Conservation (phyloP, 768 basidiomycete genomes). For the Leccinum aurantiacum region DNA sequence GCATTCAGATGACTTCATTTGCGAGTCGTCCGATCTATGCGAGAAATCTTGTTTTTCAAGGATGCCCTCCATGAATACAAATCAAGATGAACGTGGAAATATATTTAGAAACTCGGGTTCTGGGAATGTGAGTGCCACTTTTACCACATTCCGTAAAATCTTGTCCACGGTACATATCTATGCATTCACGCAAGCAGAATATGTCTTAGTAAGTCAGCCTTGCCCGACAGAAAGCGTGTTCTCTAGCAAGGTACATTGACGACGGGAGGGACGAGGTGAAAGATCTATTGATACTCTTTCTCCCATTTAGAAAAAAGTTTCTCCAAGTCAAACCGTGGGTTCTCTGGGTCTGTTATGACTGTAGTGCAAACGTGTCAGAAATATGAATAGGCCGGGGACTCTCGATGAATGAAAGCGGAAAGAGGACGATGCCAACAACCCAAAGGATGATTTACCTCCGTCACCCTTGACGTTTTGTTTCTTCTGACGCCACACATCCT, state of each 20-base stretch:
- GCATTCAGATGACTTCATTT: neutral
- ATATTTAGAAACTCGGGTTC: neutral
- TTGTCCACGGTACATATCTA: conserved; percentile 9
- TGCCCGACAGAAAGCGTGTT: conserved; percentile 15
- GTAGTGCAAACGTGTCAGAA: conserved; percentile 19
- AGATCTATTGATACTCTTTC: conserved; percentile 56
- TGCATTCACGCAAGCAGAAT: conserved; percentile 2
- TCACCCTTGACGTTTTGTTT: conserved; percentile 51
- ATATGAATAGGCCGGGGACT: neutral
- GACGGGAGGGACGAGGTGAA: conserved; percentile 18
- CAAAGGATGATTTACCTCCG: conserved; percentile 49
- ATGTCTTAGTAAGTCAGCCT: conserved; percentile 7
- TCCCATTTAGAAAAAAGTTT: conserved; percentile 79
- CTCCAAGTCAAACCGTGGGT: conserved; percentile 95
- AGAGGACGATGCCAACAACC: neutral
- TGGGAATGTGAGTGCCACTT: neutral
- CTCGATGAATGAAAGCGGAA: neutral
- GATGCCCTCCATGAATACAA: neutral
- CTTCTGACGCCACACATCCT: conserved; percentile 87
- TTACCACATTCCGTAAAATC: neutral
- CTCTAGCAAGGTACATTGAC: conserved; percentile 32
- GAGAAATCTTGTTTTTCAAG: neutral
- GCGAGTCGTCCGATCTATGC: neutral
- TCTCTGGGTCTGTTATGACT: conserved; percentile 94
- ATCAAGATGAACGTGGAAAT: neutral